Conservation (phyloP, 176 grass and related monocot genomes). For the Carex cristatella region DNA sequence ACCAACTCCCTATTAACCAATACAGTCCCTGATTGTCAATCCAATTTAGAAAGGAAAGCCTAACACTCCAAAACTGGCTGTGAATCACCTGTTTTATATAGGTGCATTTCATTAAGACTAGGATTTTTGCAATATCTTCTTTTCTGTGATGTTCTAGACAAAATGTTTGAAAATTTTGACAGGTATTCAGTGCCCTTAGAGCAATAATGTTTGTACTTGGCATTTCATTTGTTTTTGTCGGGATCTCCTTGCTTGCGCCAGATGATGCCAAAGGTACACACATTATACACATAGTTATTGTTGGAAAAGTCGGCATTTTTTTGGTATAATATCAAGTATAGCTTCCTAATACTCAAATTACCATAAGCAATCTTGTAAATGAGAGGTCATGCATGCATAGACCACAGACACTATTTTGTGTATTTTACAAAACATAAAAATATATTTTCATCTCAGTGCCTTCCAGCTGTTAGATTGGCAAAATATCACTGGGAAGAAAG, state of each 20-base stretch:
- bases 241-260: slow-evolving; percentile 89
- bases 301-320: background rate
- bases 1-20: background rate
- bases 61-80: background rate
- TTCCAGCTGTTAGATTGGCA: background rate
- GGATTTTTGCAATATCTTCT: slow-evolving; percentile 10
- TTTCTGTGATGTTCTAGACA: background rate
- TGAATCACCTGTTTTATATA: background rate
- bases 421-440: background rate
- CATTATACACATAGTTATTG: background rate
- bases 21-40: background rate
- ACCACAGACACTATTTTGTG: background rate
- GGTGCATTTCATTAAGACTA: slow-evolving; percentile 22
- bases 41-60: background rate
- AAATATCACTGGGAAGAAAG: background rate
- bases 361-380: background rate
- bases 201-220: slow-evolving; percentile 89
- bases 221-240: slow-evolving; percentile 84
- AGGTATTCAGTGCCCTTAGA: slow-evolving; percentile 86
- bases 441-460: background rate
- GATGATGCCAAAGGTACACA: slow-evolving; percentile 84
- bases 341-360: background rate
- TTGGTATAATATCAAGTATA: background rate
- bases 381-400: background rate
- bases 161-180: slow-evolving; percentile 25